A percentile compares a stretch with the other conserved stretches of the same genome.
These are phyloP conservation scores for Astraeus odoratus DNA, from an alignment of 768 basidiomycete genomes.

Conservation along the genomic window DNA sequence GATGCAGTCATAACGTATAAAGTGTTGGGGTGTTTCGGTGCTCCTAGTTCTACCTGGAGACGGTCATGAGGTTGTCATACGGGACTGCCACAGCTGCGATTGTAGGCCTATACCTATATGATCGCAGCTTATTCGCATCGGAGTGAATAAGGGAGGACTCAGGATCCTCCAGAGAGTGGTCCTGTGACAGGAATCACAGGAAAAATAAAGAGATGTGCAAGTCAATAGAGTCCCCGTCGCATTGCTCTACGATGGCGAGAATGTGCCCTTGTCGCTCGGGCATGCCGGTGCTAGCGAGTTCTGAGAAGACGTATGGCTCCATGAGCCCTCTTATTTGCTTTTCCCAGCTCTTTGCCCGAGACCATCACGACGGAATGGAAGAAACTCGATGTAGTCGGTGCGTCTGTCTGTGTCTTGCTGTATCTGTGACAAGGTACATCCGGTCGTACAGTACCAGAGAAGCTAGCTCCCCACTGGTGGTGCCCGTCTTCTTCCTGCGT, in stretches of 20 bases:
- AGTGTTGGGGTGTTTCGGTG: no score
- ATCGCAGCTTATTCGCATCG: no score
- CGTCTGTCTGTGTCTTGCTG: background rate
- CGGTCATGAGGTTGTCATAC: no score
- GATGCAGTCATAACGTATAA: no score
- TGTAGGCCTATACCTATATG: no score
- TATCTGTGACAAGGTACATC: background rate
- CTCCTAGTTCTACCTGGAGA: no score
- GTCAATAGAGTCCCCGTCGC: constrained; percentile 17
- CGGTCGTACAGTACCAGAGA: background rate
- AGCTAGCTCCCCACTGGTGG: constrained; percentile 37
- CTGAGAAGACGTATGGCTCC: constrained; percentile 34
- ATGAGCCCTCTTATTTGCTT: constrained; percentile 21
- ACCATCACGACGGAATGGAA: constrained; percentile 18
- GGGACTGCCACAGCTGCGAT: no score
- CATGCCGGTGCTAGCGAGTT: constrained; percentile 36
- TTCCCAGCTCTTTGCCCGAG: background rate
- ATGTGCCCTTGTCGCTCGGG: constrained; percentile 28
- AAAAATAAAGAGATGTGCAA: no score
- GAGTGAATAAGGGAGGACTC: no score
- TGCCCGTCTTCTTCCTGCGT: constrained; percentile 28
- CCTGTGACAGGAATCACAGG: no score
- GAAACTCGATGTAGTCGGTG: constrained; percentile 11
- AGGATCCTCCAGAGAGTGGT: no score
- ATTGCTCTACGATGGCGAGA: constrained; percentile 32